Evolutionary conservation across 306 rosid species (phyloP).

Genomic region (Hylodesmum podocarpum): DNA sequence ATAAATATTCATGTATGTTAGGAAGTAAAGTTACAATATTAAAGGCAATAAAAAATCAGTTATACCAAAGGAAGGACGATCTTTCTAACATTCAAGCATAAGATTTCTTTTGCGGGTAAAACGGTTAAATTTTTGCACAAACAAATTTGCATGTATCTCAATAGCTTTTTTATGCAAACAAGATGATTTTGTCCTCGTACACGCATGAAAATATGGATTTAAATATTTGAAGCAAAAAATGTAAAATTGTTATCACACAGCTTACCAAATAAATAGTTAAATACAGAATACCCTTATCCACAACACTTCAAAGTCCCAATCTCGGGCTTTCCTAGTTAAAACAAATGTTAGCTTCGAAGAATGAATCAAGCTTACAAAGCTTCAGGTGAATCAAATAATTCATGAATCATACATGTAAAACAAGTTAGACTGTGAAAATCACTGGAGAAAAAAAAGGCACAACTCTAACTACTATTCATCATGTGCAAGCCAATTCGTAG

Average conservation of each 20-base stretch:
- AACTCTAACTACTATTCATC: background rate
- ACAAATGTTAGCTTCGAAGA: conserved; percentile 5
- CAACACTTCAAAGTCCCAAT: background rate
- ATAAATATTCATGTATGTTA: too few species aligned
- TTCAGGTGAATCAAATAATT: background rate
- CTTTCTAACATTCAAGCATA: background rate
- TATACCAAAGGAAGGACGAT: too few species aligned
- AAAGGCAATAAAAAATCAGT: background rate
- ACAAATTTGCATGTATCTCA: background rate
- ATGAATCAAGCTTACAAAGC: conserved; percentile 15
- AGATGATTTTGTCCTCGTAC: background rate
- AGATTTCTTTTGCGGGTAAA: background rate
- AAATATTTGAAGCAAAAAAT: background rate
- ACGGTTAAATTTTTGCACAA: background rate
- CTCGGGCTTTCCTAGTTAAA: background rate
- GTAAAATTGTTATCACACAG: background rate
- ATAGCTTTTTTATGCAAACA: background rate
- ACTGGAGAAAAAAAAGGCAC: background rate
- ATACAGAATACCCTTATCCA: background rate
- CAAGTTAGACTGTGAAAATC: conserved; percentile 4
- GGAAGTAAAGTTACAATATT: too few species aligned
- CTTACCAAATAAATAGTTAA: background rate
- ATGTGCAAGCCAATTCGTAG: conserved; percentile 9
- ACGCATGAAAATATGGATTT: background rate
- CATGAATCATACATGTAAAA: background rate